phyloP scores from a whole-genome alignment of 208 protist species.

The Balamuthia mandrillaris region DNA sequence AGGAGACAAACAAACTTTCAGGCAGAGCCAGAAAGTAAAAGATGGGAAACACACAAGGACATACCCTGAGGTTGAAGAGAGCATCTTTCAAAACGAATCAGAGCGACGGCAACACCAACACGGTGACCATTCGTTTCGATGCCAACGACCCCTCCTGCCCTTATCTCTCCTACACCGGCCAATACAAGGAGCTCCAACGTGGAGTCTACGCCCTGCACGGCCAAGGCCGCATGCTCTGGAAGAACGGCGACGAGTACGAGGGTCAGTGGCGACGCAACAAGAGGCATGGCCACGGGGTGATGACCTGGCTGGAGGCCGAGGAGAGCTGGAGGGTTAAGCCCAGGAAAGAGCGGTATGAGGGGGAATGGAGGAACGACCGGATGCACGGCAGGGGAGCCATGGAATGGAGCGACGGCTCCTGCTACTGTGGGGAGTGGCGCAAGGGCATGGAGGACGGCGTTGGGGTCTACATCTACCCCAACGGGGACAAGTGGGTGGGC shows the following conservation, averaged over 20 bases:
- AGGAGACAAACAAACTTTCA: no score
- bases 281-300: not conserved
- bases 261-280: not conserved
- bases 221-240: not conserved
- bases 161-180: no score
- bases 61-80: no score
- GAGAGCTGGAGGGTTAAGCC: no score
- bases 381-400: not conserved
- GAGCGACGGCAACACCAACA: no score
- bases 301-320: not conserved
- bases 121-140: no score
- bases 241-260: not conserved
- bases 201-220: no score
- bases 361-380: not conserved
- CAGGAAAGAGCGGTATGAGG: not conserved
- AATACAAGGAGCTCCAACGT: no score
- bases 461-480: not conserved
- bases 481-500: not conserved
- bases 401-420: not conserved
- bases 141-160: no score
- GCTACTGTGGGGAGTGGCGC: conserved; percentile 9
- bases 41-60: no score
- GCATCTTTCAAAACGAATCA: no score
- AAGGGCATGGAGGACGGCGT: not conserved
- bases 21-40: no score